These are phyloP conservation scores for Rhizophagus sp. DNA, from an alignment of 192 early-diverging fungal genomes.

Conservation along the genomic window DNA sequence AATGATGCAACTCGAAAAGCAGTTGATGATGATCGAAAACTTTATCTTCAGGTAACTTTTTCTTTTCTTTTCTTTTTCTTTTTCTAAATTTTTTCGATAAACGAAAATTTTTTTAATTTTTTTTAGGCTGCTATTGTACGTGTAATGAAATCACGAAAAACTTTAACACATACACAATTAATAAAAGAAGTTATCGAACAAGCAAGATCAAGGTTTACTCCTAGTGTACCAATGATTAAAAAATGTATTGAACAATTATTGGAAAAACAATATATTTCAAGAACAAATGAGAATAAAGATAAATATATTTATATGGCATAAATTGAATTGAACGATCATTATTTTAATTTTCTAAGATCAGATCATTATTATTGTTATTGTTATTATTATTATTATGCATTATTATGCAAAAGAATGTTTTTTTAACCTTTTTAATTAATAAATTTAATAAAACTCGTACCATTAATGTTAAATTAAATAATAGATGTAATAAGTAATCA, in stretches of 20 bases:
- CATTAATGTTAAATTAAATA: too few relatives aligned
- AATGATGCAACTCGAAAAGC: slow-evolving; percentile 56
- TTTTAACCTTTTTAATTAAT: too few relatives aligned
- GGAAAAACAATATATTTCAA: slow-evolving; percentile 79
- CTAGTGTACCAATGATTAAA: slow-evolving; percentile 75
- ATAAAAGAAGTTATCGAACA: slow-evolving; percentile 77
- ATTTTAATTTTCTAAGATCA: background rate
- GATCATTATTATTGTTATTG: background rate
- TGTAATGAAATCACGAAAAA: slow-evolving; percentile 79
- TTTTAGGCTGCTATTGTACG: slow-evolving; percentile 84
- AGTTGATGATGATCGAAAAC: slow-evolving; percentile 77
- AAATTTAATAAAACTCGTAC: too few relatives aligned
- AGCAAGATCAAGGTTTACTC: slow-evolving; percentile 66
- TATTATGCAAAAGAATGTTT: too few relatives aligned
- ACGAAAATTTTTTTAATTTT: slow-evolving; percentile 62
- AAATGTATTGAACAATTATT: slow-evolving; percentile 84
- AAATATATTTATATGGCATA: slow-evolving; percentile 70
- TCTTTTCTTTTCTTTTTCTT: background rate
- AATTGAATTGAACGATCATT: background rate
- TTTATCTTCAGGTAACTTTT: slow-evolving; percentile 63
- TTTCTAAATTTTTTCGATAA: slow-evolving; percentile 22
- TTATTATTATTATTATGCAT: background rate
- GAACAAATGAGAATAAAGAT: slow-evolving; percentile 57
- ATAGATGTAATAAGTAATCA: background rate
- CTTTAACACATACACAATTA: slow-evolving; percentile 65